These are phyloP conservation scores for Botrytis cinerea DNA, from an alignment of 2,329 filamentous ascomycete genomes.

Conservation along the genomic window DNA sequence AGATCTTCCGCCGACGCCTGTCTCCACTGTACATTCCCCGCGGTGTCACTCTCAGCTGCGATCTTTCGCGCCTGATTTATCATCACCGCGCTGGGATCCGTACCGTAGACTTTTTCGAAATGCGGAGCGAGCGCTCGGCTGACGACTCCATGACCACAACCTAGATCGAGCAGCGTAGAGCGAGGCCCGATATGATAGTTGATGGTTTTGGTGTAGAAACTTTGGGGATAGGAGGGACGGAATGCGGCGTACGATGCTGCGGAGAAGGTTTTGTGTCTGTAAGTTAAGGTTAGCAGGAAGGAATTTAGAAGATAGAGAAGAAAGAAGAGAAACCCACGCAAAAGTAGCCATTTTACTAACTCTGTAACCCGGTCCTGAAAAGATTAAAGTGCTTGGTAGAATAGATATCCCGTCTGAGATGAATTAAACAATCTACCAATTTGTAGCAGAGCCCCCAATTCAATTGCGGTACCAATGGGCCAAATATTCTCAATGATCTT, in stretches of 20 bases:
- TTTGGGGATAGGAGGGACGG: slow-evolving; percentile 57
- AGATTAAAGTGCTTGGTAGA: not conserved
- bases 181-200: slow-evolving; percentile 51
- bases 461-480: not conserved
- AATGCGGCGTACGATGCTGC: slow-evolving; percentile 60
- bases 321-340: slow-evolving; percentile 43
- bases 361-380: not conserved
- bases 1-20: slow-evolving; percentile 57
- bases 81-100: slow-evolving; percentile 62
- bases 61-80: slow-evolving; percentile 49
- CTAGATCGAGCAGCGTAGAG: slow-evolving; percentile 56
- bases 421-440: not conserved
- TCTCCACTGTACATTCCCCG: slow-evolving; percentile 51
- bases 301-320: slow-evolving; percentile 9
- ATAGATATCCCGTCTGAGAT: not conserved
- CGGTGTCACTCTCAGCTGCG: slow-evolving; percentile 18
- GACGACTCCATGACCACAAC: slow-evolving; percentile 62
- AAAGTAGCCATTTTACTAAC: slow-evolving; percentile 50
- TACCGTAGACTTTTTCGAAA: slow-evolving; percentile 54
- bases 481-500: not conserved
- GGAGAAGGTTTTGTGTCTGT: slow-evolving; percentile 57
- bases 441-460: not conserved
- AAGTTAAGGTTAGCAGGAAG: slow-evolving; percentile 18
- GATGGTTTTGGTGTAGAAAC: slow-evolving; percentile 56
- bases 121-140: slow-evolving; percentile 54